Conservation (phyloP, 768 basidiomycete genomes). For the Termitomyces bulborhizus region DNA sequence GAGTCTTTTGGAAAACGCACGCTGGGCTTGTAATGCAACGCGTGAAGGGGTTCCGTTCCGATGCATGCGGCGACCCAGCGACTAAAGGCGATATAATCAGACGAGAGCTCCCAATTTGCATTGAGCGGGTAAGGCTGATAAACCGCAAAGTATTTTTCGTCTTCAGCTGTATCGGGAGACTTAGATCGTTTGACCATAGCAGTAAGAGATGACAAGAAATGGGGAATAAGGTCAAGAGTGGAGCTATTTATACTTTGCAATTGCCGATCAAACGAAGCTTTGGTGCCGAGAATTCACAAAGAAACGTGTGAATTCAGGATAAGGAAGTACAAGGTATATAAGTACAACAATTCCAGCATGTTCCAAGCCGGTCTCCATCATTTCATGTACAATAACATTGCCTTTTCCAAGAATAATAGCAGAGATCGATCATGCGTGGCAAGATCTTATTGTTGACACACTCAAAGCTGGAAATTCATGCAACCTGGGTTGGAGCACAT, state of each 20-base stretch:
- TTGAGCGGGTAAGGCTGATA: conserved; percentile 45
- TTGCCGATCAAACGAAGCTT: neutral
- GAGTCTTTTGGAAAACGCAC: conserved; percentile 21
- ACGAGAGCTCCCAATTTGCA: conserved; percentile 35
- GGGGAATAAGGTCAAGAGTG: neutral
- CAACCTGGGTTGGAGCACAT: no score
- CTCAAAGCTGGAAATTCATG: neutral
- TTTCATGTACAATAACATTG: no score
- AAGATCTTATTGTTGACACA: neutral
- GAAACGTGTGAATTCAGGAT: neutral
- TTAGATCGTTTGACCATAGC: conserved; percentile 35
- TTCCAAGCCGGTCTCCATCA: neutral
- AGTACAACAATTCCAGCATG: neutral
- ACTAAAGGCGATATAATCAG: conserved; percentile 33
- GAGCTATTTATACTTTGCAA: conserved; percentile 5
- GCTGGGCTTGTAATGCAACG: conserved; percentile 42
- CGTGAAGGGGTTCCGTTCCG: conserved; percentile 29
- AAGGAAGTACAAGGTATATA: neutral
- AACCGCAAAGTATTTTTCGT: conserved; percentile 40
- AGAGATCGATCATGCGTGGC: no score
- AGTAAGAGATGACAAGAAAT: neutral
- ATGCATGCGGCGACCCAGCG: conserved; percentile 44
- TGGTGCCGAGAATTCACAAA: neutral
- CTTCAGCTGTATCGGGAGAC: conserved; percentile 34
- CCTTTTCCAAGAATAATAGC: no score